These are phyloP conservation scores for Phialocephala subalpina DNA, from an alignment of 2,329 filamentous ascomycete genomes.

Conservation along the genomic window DNA sequence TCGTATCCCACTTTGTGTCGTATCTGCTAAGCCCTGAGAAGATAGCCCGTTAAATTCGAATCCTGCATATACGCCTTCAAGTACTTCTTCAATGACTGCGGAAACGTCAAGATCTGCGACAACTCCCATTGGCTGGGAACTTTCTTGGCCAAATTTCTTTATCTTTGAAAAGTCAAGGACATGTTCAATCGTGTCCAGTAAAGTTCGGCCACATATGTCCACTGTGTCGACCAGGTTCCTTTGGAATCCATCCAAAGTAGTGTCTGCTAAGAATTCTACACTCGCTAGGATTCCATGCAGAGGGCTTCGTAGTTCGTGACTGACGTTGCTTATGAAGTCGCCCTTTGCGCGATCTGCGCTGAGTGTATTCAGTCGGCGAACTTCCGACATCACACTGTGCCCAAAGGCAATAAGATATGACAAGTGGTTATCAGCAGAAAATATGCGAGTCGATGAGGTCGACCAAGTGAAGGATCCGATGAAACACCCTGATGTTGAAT, in stretches of 20 bases:
- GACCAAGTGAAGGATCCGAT: slow-evolving; percentile 58
- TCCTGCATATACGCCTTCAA: slow-evolving; percentile 47
- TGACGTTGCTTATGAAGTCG: slow-evolving; percentile 64
- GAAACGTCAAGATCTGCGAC: slow-evolving; percentile 44
- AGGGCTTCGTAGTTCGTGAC: slow-evolving; percentile 63
- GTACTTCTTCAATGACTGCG: slow-evolving; percentile 46
- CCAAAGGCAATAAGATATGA: slow-evolving; percentile 50
- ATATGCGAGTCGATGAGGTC: slow-evolving; percentile 46
- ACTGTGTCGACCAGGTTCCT: slow-evolving; percentile 44
- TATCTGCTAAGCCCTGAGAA: slow-evolving; percentile 37
- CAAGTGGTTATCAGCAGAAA: slow-evolving; percentile 45
- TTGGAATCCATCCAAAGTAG: slow-evolving; percentile 43
- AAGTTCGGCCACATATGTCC: slow-evolving; percentile 44
- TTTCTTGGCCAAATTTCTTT: slow-evolving; percentile 35
- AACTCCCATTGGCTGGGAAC: slow-evolving; percentile 32
- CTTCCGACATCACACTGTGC: slow-evolving; percentile 60
- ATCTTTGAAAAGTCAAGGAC: slow-evolving; percentile 49
- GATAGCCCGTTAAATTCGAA: slow-evolving; percentile 42
- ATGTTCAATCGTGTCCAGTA: slow-evolving; percentile 48
- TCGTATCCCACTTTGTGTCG: slow-evolving; percentile 27
- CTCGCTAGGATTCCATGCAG: slow-evolving; percentile 63
- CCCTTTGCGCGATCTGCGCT: slow-evolving; percentile 58
- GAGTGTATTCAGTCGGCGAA: slow-evolving; percentile 58
- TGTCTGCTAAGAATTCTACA: slow-evolving; percentile 56
- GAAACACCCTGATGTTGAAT: slow-evolving; percentile 54